Percentiles rank a stretch among this genome's conserved stretches.
phyloP scores from a whole-genome alignment of 176 grass and related monocot genomes.

The barley (Hordeum vulgare) region DNA sequence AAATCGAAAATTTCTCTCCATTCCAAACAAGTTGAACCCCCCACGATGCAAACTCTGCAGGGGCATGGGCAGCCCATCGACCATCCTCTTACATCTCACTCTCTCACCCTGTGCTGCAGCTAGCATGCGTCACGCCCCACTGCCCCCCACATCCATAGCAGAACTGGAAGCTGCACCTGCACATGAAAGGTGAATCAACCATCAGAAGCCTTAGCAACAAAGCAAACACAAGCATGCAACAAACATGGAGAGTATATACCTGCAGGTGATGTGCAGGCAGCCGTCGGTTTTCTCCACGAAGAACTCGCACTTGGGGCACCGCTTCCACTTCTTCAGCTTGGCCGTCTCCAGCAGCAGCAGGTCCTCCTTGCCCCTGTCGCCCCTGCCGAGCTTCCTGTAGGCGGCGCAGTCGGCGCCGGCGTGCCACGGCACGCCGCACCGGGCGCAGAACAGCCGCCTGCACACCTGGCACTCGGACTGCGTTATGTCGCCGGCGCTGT shows the following conservation, averaged over 20 bases:
- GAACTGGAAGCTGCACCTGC: constrained; percentile 43
- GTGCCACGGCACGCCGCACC: constrained; percentile 58
- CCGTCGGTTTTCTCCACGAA: constrained; percentile 46
- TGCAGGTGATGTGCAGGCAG: constrained; percentile 60
- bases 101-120: constrained; percentile 1
- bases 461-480: constrained; percentile 57
- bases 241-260: not conserved
- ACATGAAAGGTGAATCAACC: not conserved
- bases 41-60: not conserved
- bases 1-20: not conserved
- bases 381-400: not conserved
- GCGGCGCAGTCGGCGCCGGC: constrained; percentile 38
- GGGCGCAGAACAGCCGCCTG: constrained; percentile 45
- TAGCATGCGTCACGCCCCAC: not conserved
- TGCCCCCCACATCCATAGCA: not conserved
- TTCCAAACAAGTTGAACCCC: not conserved
- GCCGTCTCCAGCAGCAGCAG: constrained; percentile 41
- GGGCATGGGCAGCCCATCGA: no score
- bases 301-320: constrained; percentile 49
- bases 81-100: not conserved
- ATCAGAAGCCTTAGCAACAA: not conserved
- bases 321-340: constrained; percentile 35
- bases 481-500: not conserved
- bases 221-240: not conserved
- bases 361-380: constrained; percentile 38